Base-by-base conservation (phyloP, 257 asterid genomes). In the Nicotiana knightiana region DNA sequence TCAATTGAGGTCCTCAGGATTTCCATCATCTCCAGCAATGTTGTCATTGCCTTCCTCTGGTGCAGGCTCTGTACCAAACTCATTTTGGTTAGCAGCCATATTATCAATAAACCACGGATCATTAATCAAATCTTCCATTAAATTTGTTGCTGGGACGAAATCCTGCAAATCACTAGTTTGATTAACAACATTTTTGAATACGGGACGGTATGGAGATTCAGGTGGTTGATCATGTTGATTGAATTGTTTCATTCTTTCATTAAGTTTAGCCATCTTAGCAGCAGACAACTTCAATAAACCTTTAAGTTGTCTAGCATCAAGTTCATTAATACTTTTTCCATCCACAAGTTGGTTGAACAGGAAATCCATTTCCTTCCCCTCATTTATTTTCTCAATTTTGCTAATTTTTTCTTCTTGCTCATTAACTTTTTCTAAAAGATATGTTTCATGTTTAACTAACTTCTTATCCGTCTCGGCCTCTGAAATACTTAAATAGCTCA, bases 371-470 rank as follows among this genome's bases (percentile, higher is more conserved):
- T 90, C 89, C 12, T 66, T 87, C 21, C 86, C 87, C 3, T 84
- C 85, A 16, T 83, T 84, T 81, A 78, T 83, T 78, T 68, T 73
- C 11, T 75, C 87, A 65, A 84, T 78, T 58, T 78, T 88, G 28
- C 28, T 30, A 10, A 82, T 35, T n/a, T 79, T 73, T 9, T 71
- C 84, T 5, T 76, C 55, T 76, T 46, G 63, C 46, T 70, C 87
- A 16, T 80, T 48, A 81, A 86, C 28, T 80, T 67, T 85, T n/a
- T 77, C 86, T 39, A 43, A 70, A 81, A 88, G 62, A 81, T 86
- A 88, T 46, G 84, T 84, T 43, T 88, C 90, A 18, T 85, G 90
- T 70, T 67, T 57, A 1, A 90, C 91, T 90, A 87, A 85, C 73
- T 87, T 90, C 26, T 82, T 88, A 46, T 64, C 57, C 28, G 85